Evolutionary conservation across 2,329 filamentous ascomycete species (phyloP).

Genomic region (Rhinocladiella mackenziei): DNA sequence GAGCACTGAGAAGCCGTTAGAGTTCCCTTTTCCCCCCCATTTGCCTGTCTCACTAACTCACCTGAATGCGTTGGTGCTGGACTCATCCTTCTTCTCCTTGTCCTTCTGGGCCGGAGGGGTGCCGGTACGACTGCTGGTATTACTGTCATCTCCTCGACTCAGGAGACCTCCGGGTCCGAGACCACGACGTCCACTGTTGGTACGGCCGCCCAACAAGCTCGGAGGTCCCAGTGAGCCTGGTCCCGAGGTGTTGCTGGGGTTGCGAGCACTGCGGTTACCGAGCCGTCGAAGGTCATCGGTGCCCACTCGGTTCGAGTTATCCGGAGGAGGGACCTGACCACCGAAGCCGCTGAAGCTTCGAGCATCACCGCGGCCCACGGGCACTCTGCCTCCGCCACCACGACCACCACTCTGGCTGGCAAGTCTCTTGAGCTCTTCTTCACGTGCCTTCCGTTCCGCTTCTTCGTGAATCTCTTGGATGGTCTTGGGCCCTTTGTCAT

Average conservation of each 20-base stretch:
- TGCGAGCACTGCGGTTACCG: constrained; percentile 61
- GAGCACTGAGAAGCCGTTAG: constrained; percentile 39
- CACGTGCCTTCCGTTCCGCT: constrained; percentile 72
- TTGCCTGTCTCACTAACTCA: constrained; percentile 49
- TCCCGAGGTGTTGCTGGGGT: constrained; percentile 56
- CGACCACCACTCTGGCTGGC: constrained; percentile 51
- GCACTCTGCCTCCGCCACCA: constrained; percentile 64
- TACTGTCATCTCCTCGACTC: constrained; percentile 76
- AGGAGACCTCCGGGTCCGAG: constrained; percentile 71
- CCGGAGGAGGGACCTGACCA: constrained; percentile 64
- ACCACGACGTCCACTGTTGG: constrained; percentile 77
- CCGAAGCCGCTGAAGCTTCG: constrained; percentile 71
- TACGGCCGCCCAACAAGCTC: constrained; percentile 82
- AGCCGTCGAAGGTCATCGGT: constrained; percentile 89
- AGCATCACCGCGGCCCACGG: constrained; percentile 77
- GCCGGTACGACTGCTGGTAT: constrained; percentile 79
- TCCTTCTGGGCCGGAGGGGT: constrained; percentile 70
- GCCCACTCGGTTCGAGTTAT: constrained; percentile 73
- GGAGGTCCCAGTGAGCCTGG: constrained; percentile 67
- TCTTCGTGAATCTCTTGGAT: constrained; percentile 85
- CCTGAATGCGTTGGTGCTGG: constrained; percentile 89
- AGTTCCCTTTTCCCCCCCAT: neutral
- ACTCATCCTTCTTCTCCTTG: constrained; percentile 56
- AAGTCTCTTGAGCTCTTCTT: constrained; percentile 64
- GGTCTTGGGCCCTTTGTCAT: constrained; percentile 93